Base-by-base conservation (phyloP, 2,329 filamentous ascomycete species). In the Diaporthe aspalathi region DNA sequence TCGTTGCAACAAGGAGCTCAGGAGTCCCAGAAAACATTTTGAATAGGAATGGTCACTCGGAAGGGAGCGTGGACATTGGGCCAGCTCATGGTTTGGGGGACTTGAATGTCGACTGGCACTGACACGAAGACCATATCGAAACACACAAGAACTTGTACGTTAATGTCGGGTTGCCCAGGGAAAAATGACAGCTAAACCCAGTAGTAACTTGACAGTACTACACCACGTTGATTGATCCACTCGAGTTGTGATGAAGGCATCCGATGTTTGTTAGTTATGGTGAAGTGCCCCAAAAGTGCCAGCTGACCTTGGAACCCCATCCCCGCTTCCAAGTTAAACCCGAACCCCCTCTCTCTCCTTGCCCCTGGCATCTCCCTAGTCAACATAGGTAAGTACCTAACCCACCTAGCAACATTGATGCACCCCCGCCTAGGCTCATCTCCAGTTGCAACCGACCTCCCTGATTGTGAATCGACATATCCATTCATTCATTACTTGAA, bases 381-480 rank as follows among this genome's bases (percentile, higher is more conserved):
- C n/a, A n/a, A n/a, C n/a, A n/a, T n/a, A n/a, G n/a, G n/a, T n/a
- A n/a, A n/a, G n/a, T n/a, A n/a, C n/a, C n/a, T n/a, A n/a, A n/a
- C 49, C 60, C 49, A 40, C 57, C 57, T 47, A 49, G 57, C 20
- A 49, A 63, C 60, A 49, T 35, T 47, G 40, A 49, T 35, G 40
- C 70, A 45, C 9, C n/a, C n/a, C n/a, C n/a, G n/a, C n/a, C 49
- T 47, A 22, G 57, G 24, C 24, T 50, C 29, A 40, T 56, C 60
- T 17, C 57, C 38, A 52, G 29, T 20, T 50, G n/a, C 35, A 40
- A 16, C 54, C 20, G 40, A 24, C 56, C 38, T 38, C 35, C 47
- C 47, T 47, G 27, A 50, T 70, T 56, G 50, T 52, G 27, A 72
- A 63, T 53, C 57, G 40, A 70, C 50, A 16, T 52, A 70, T 57